Evolutionary conservation across 2,329 filamentous ascomycete species (phyloP).

Genomic region (Rutstroemia sydowiana): DNA sequence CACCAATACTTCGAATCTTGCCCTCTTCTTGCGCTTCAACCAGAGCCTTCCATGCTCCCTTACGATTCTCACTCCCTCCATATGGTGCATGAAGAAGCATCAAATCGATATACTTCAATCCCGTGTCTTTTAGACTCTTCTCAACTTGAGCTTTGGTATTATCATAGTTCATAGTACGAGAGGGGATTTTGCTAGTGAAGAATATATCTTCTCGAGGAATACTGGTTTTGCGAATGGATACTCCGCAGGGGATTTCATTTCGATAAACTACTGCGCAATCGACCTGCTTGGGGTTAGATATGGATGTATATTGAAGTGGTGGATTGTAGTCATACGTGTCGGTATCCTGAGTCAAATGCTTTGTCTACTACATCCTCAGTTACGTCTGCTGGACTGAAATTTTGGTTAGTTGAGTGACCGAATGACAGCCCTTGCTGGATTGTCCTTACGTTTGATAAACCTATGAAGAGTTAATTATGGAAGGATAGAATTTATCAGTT

Average conservation of each 20-base stretch:
- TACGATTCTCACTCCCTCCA: conserved; percentile 47
- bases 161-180: conserved; percentile 50
- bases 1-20: conserved; percentile 53
- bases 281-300: conserved; percentile 33
- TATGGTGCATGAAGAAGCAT: conserved; percentile 56
- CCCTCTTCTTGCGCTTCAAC: conserved; percentile 57
- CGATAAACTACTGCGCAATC: conserved; percentile 51
- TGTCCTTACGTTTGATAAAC: conserved; percentile 4
- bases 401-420: conserved; percentile 4
- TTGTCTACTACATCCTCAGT: conserved; percentile 52
- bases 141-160: conserved; percentile 57
- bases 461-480: background rate
- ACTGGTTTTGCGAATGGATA: conserved; percentile 43
- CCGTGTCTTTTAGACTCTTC: conserved; percentile 48
- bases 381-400: conserved; percentile 43
- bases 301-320: background rate
- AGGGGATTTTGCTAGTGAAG: conserved; percentile 55
- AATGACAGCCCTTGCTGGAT: background rate
- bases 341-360: conserved; percentile 47
- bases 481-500: background rate
- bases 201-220: conserved; percentile 50
- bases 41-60: conserved; percentile 54
- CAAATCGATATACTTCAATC: conserved; percentile 61
- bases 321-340: conserved; percentile 38
- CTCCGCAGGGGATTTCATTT: conserved; percentile 48